Evolutionary conservation across 495 filamentous ascomycete species (phyloP), one percentile per base, ranked within the genome.

Genomic region (Hyaloscypha variabilis): DNA sequence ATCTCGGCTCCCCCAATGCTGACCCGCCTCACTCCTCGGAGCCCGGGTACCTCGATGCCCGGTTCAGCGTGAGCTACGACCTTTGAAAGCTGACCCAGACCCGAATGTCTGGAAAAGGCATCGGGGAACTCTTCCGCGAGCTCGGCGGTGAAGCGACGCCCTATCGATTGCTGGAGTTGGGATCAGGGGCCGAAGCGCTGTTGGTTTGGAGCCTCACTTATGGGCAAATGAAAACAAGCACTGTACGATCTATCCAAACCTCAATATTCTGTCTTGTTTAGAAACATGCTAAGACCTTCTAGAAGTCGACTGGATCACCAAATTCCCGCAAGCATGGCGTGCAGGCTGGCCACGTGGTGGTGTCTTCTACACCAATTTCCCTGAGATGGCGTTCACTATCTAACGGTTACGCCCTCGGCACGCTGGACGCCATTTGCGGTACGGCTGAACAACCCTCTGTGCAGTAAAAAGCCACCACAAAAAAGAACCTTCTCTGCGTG

Each of bases 131-230:
- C 14, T 11, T 25, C 8, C 1, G 19, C 10, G 1, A 77, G 39
- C 63, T 81, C 8, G 78, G 76, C 4, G 77, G 77, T 55, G 71
- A 76, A 17, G 58, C 73, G 13, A 81, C 79, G 0, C 69, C 79
- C n/a, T 82, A 81, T 63, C 76, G 74, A 58, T 70, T 81, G 69
- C 74, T 82, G 3, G 72, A 78, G 56, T 70, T 73, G 30, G 71
- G 70, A 75, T 26, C 79, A 74, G 8, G 65, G 2, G 46, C 50
- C 0, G 78, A 81, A 57, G 80, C 80, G 6, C 66, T 83, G 29
- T 83, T 79, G 80, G 81, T 82, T 8, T 77, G 76, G 64, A 78
- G 74, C 29, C 81, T 79, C 78, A 81, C 77, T 6, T 81, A 82
- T 65, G 64, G 56, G 21, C 71, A 81, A 46, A 60, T 82, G 39